Evolutionary conservation across 2,329 filamentous ascomycete genomes (phyloP), one percentile per base, ranked within the genome.

Genomic region (Stagonosporopsis vannaccii): DNA sequence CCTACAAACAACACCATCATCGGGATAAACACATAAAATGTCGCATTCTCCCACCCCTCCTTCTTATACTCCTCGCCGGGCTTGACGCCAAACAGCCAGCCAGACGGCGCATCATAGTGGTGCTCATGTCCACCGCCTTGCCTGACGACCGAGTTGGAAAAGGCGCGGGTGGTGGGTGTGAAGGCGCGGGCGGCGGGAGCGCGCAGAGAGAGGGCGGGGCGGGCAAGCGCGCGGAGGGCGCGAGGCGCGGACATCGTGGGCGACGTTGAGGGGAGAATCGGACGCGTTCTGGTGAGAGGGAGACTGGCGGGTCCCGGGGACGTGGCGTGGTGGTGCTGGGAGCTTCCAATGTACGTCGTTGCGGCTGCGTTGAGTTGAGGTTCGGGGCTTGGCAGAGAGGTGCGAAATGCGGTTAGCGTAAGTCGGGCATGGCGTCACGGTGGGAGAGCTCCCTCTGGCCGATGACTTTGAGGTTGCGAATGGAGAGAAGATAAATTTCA

Each of bases 31-130:
- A 93, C 92, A 76, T 90, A 91, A 76, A 89, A 89, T 82, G 90
- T 93, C 52, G 92, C 80, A 65, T 84, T 87, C 84, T 99, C 95
- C 95, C 95, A 99, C 48, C 94, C 95, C 81, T 99, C 95, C 78
- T 92, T 90, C 85, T 96, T 87, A 75, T 91, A 88, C 84, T 97
- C 96, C 86, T 97, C 91, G 61, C 93, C 93, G 32, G 95, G 95
- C 83, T 92, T 93, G 70, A 97, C 85, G 66, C 93, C 93, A 78
- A 91, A 97, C 70, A 99, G 87, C 91, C 92, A 97, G 70, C 95
- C 95, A 53, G 83, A 85, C 2, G 95, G 94, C 43, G 93, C 88
- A 67, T 99, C 95, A 79, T 92, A 99, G 76, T 92, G 90, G 67
- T 87, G 84, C 71, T 87, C 90, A 80, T 90, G 87, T 65, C 67